Percentiles rank a stretch among this genome's conserved stretches.
These are phyloP conservation scores for Hypoxylon sp. DNA, from an alignment of 2,329 filamentous ascomycete genomes.

Conservation along the genomic window DNA sequence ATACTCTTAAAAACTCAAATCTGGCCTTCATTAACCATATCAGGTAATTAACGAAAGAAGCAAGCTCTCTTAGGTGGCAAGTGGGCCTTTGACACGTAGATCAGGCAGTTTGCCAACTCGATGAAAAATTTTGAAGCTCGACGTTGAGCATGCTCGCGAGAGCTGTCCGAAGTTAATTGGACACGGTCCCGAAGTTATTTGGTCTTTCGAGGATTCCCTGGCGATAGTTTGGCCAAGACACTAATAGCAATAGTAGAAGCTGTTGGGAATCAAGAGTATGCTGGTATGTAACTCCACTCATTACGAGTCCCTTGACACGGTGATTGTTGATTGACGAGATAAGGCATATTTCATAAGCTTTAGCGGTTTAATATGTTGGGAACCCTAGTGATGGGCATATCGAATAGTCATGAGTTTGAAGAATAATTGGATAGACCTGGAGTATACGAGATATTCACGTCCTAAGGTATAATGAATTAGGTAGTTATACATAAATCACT, in stretches of 20 bases:
- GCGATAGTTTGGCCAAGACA: conserved; percentile 9
- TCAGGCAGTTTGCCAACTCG: neutral
- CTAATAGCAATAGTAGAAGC: neutral
- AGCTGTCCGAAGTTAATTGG: neutral
- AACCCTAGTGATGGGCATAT: neutral
- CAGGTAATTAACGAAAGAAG: neutral
- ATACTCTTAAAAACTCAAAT: neutral
- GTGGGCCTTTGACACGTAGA: neutral
- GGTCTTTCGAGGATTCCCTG: neutral
- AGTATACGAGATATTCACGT: neutral
- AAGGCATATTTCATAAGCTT: neutral
- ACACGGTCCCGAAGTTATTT: neutral
- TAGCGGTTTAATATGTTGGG: neutral
- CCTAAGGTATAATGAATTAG: too few species aligned
- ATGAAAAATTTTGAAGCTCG: conserved; percentile 3
- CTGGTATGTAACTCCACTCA: conserved; percentile 14
- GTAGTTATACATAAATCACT: neutral
- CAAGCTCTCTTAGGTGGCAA: neutral
- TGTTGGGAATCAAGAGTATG: neutral
- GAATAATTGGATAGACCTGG: neutral
- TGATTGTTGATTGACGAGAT: neutral
- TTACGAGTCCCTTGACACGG: neutral
- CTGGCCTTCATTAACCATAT: neutral
- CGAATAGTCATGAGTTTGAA: neutral
- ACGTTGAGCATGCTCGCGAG: neutral